These are phyloP conservation scores for Globisporangium cystogenes DNA, from an alignment of 352 stramenopile species.

Conservation along the genomic window DNA sequence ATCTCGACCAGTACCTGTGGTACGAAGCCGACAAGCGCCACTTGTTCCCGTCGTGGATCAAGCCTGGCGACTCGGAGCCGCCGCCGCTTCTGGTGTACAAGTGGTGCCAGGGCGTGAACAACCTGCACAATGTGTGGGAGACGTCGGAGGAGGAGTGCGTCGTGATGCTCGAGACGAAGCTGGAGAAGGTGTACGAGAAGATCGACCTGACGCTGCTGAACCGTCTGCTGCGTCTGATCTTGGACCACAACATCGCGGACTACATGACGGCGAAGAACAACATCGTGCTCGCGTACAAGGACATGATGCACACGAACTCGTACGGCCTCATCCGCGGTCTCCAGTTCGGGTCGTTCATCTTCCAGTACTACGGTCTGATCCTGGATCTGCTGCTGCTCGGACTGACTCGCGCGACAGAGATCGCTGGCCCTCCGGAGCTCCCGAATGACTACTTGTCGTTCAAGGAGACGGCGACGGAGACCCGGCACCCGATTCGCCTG, in stretches of 20 bases:
- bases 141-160: conserved; percentile 98
- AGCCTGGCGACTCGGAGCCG: conserved; percentile 98
- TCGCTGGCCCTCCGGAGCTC: conserved; percentile 95
- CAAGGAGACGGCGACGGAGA: conserved; percentile 97
- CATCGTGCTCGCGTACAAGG: conserved; percentile 97
- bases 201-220: conserved; percentile 99
- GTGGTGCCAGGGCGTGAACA: conserved; percentile 99
- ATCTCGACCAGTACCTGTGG: conserved; percentile 99
- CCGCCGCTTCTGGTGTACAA: conserved; percentile 99
- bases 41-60: conserved; percentile 99
- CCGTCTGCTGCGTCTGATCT: conserved; percentile 96
- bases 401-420: conserved; percentile 96
- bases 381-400: conserved; percentile 98
- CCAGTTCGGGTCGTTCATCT: conserved; percentile 97
- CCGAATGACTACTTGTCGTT: conserved; percentile 99
- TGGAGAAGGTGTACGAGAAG: conserved; percentile 99
- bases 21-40: conserved; percentile 99
- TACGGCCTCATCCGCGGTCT: conserved; percentile 98
- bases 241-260: conserved; percentile 99
- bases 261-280: conserved; percentile 99
- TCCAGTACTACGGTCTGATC: conserved; percentile 99
- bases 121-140: conserved; percentile 98
- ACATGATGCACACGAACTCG: conserved; percentile 99
- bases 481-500: conserved; percentile 97
- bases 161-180: conserved; percentile 98